phyloP scores from a whole-genome alignment of 306 rosid genomes.

The Cicer pinnatifidum region DNA sequence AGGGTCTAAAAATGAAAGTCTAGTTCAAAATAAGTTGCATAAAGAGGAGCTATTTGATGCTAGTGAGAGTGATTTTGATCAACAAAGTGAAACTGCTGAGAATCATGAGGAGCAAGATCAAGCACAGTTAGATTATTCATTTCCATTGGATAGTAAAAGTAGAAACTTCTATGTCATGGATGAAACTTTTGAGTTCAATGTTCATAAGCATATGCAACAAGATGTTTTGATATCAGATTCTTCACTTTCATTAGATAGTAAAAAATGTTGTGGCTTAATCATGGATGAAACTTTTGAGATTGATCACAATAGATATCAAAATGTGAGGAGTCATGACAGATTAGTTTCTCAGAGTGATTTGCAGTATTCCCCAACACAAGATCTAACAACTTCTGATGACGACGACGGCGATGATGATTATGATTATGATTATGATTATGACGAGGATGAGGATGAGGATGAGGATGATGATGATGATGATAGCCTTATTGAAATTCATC shows the following conservation, averaged over 20 bases:
- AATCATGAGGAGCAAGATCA: slow-evolving; percentile 45
- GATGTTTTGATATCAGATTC: slow-evolving; percentile 44
- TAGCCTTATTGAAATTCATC: slow-evolving; percentile 65
- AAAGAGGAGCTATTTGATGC: slow-evolving; percentile 25
- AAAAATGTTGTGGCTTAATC: slow-evolving; percentile 52
- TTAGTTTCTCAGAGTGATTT: neutral
- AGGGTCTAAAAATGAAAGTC: slow-evolving; percentile 40
- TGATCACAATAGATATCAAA: slow-evolving; percentile 37
- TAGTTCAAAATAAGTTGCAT: slow-evolving; percentile 28
- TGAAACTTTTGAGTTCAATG: slow-evolving; percentile 45
- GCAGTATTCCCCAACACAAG: too few relatives aligned
- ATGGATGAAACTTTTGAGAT: slow-evolving; percentile 46
- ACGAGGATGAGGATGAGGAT: slow-evolving; percentile 5
- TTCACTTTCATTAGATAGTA: slow-evolving; percentile 58
- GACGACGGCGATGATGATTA: neutral
- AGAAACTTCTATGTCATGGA: slow-evolving; percentile 44
- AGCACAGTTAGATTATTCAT: slow-evolving; percentile 39
- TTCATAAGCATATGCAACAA: slow-evolving; percentile 34
- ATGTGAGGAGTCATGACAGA: slow-evolving; percentile 43
- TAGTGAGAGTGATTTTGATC: slow-evolving; percentile 32
- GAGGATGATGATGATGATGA: slow-evolving; percentile 53
- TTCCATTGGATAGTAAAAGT: slow-evolving; percentile 58
- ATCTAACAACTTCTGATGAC: slow-evolving; percentile 41
- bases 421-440: slow-evolving; percentile 27
- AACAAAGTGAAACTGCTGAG: slow-evolving; percentile 41